A percentile compares a stretch with the other conserved stretches of the same genome.
Conservation (phyloP, 192 early-diverging fungal genomes). For the Coemansia guatemalensis region DNA sequence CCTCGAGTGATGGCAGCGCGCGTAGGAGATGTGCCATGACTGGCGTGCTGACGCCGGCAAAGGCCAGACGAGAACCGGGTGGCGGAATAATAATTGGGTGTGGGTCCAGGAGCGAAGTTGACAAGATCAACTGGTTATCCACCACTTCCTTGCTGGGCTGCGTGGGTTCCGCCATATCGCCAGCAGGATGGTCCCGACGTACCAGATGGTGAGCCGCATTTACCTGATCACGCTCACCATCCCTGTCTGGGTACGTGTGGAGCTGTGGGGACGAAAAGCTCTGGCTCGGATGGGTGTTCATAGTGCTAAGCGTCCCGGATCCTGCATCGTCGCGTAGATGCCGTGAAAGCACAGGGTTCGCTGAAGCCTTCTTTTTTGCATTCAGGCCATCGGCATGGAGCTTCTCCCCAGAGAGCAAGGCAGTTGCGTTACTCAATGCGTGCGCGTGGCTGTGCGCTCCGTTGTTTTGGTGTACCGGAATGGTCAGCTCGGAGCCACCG, state of each 20-base stretch:
- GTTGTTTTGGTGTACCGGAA: conserved; percentile 3
- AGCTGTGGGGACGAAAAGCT: conserved; percentile 2
- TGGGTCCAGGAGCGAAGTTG: conserved; percentile 47
- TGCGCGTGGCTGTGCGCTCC: conserved; percentile 1
- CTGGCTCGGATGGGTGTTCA: conserved; percentile 25
- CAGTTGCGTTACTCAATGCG: conserved; percentile 32
- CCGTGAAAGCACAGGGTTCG: not conserved
- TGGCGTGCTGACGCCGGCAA: conserved; percentile 38
- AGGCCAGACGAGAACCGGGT: conserved; percentile 48
- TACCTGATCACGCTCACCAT: not conserved
- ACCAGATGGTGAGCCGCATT: not conserved
- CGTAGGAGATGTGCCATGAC: conserved; percentile 34
- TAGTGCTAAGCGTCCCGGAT: conserved; percentile 26
- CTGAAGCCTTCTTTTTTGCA: conserved; percentile 9
- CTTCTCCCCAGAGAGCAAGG: conserved; percentile 22
- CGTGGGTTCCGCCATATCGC: not conserved
- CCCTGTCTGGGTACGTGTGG: not conserved
- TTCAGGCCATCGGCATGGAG: conserved; percentile 8
- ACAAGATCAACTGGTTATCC: conserved; percentile 13
- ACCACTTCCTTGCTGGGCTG: conserved; percentile 2
- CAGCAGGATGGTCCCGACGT: conserved; percentile 2
- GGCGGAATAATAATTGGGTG: conserved; percentile 49
- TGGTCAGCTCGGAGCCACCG: conserved; percentile 15
- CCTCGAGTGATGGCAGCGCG: conserved; percentile 65
- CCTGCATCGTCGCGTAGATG: conserved; percentile 1